phyloP scores from a whole-genome alignment of 1,284 basidiomycete species.

The Sanghuangporus weigelae region DNA sequence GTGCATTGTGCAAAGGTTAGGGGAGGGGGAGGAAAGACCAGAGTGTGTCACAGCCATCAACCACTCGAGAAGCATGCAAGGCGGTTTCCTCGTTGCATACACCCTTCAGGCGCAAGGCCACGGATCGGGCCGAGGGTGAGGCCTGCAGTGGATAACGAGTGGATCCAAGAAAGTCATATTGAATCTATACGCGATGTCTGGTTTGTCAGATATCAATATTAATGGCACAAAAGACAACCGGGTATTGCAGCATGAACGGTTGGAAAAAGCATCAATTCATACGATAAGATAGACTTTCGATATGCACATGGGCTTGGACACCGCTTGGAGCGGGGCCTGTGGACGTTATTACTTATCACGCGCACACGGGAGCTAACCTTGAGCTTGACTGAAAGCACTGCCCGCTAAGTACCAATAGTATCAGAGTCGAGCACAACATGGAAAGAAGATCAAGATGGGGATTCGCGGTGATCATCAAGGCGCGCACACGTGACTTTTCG shows the following conservation, averaged over 20 bases:
- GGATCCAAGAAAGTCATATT: not conserved
- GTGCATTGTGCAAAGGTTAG: not conserved
- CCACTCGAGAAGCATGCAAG: conserved; percentile 4
- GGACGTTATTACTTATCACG: not conserved
- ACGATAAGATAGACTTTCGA: not conserved
- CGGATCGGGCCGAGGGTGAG: not conserved
- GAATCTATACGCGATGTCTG: not conserved
- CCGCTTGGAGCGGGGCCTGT: not conserved
- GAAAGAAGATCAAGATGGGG: not conserved
- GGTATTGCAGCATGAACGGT: not conserved
- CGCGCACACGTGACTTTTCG: not conserved
- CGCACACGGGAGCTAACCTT: not conserved
- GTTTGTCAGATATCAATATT: not conserved
- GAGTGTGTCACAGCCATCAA: not conserved
- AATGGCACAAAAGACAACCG: not conserved
- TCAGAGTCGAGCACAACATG: not conserved
- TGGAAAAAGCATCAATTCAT: not conserved
- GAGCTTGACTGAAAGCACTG: not conserved
- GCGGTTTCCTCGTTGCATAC: conserved; percentile 13
- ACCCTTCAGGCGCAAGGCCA: conserved; percentile 9
- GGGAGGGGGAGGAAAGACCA: not conserved
- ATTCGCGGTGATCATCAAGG: not conserved
- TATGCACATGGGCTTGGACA: not conserved
- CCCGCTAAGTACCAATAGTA: too few species aligned
- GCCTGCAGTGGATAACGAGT: not conserved